Evolutionary conservation across 2,329 filamentous ascomycete genomes (phyloP).

Genomic region (Monilinia fructigena): DNA sequence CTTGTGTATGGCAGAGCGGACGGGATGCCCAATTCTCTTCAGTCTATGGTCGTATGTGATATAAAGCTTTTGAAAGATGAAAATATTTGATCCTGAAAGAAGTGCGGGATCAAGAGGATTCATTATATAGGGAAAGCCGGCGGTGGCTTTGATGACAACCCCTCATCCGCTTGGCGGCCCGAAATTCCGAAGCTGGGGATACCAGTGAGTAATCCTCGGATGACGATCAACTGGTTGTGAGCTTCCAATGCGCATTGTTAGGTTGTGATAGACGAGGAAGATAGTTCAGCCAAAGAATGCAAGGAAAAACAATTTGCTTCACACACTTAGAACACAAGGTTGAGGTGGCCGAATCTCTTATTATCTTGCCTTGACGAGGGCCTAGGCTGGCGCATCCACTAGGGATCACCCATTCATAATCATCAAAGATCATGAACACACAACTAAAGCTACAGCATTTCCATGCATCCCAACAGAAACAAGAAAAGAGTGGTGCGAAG

Average conservation of each 20-base stretch:
- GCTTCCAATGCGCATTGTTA: background rate
- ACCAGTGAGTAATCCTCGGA: background rate
- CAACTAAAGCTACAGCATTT: constrained; percentile 38
- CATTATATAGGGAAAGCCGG: background rate
- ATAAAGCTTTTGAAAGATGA: accelerated
- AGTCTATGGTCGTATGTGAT: constrained; percentile 4
- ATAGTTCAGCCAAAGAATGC: background rate
- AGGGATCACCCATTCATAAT: constrained; percentile 35
- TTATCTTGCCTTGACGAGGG: constrained; percentile 39
- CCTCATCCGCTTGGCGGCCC: background rate
- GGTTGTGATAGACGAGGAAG: background rate
- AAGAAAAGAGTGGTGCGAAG: constrained; percentile 38
- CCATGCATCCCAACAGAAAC: constrained; percentile 42
- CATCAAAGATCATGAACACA: constrained; percentile 40
- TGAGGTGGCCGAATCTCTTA: constrained; percentile 43
- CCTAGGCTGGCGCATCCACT: constrained; percentile 37
- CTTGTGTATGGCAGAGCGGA: too few species aligned
- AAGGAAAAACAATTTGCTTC: background rate
- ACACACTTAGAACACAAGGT: background rate
- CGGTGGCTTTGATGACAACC: background rate
- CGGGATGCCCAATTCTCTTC: too few species aligned
- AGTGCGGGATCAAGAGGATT: background rate
- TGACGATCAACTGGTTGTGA: too few species aligned
- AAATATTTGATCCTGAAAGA: accelerated
- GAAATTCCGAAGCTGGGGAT: background rate